Conservation (phyloP, 1,284 basidiomycete genomes). For the Sanghuangporus weigelae region DNA sequence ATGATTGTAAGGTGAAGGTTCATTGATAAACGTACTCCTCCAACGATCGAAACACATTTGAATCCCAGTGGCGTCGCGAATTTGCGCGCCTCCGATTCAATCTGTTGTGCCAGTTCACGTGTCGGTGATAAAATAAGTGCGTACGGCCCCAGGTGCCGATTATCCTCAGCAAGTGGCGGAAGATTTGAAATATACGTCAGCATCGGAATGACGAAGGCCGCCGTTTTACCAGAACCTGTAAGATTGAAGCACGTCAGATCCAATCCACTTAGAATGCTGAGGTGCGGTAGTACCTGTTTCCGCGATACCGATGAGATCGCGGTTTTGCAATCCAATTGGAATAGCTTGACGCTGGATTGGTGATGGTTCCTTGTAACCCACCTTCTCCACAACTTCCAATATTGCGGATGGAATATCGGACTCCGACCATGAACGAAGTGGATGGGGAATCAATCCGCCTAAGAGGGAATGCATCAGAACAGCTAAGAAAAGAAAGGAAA, state of each 20-base stretch:
- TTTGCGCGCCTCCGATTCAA: conserved; percentile 88
- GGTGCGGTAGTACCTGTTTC: conserved; percentile 69
- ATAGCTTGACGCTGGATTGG: conserved; percentile 98
- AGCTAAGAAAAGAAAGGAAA: neutral
- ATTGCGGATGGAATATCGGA: conserved; percentile 78
- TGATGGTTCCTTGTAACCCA: conserved; percentile 96
- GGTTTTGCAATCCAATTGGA: conserved; percentile 92
- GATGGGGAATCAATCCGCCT: conserved; percentile 92
- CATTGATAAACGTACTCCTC: conserved; percentile 62
- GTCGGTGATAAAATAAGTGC: conserved; percentile 93
- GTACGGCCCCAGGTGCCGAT: conserved; percentile 89
- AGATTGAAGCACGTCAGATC: conserved; percentile 9
- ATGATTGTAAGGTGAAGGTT: neutral
- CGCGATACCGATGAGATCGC: conserved; percentile 97
- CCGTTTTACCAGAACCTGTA: conserved; percentile 95
- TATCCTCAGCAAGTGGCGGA: conserved; percentile 85
- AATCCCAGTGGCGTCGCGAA: conserved; percentile 87
- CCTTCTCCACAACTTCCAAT: conserved; percentile 78
- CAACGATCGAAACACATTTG: conserved; percentile 94
- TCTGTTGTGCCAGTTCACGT: conserved; percentile 97
- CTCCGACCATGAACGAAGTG: conserved; percentile 89
- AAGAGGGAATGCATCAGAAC: conserved; percentile 5
- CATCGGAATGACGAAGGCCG: conserved; percentile 99
- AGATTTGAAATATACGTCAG: conserved; percentile 87
- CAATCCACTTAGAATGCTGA: neutral